Evolutionary conservation across 108 stramenopile genomes (phyloP).

Genomic region (Cyclotella baltica): DNA sequence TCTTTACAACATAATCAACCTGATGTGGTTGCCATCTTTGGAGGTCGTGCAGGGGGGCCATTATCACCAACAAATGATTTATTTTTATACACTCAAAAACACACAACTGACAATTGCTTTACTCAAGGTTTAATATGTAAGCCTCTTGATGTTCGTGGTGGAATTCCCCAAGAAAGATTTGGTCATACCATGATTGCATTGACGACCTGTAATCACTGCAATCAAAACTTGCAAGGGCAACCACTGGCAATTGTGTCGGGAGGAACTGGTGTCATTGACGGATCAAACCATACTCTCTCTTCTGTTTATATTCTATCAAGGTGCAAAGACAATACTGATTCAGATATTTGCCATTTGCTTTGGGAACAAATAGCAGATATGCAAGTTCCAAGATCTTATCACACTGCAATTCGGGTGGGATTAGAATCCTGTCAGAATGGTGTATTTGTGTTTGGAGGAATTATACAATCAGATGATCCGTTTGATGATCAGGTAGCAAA

Average conservation of each 20-base stretch:
- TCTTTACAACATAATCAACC: background rate
- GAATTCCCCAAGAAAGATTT: conserved; percentile 66
- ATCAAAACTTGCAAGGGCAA: conserved; percentile 18
- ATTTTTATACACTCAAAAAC: conserved; percentile 56
- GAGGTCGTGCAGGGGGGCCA: conserved; percentile 46
- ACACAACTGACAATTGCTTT: background rate
- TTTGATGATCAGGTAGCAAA: conserved; percentile 15
- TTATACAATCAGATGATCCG: conserved; percentile 49
- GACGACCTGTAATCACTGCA: background rate
- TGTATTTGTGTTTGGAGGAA: conserved; percentile 59
- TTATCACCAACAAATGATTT: conserved; percentile 47
- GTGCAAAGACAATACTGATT: conserved; percentile 14
- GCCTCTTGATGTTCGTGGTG: conserved; percentile 57
- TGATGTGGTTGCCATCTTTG: conserved; percentile 40
- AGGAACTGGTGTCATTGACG: conserved; percentile 27
- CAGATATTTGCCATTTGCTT: conserved; percentile 26
- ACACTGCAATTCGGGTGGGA: conserved; percentile 19
- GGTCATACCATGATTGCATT: conserved; percentile 76
- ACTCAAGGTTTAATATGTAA: conserved; percentile 18
- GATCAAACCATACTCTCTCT: conserved; percentile 24
- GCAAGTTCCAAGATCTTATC: conserved; percentile 48
- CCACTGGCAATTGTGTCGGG: conserved; percentile 49
- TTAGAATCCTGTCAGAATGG: conserved; percentile 3
- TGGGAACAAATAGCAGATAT: conserved; percentile 52
- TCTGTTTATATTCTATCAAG: conserved; percentile 50